These are phyloP conservation scores for Fraxinus paxiana DNA, from an alignment of 305 asterid genomes.

Conservation along the genomic window DNA sequence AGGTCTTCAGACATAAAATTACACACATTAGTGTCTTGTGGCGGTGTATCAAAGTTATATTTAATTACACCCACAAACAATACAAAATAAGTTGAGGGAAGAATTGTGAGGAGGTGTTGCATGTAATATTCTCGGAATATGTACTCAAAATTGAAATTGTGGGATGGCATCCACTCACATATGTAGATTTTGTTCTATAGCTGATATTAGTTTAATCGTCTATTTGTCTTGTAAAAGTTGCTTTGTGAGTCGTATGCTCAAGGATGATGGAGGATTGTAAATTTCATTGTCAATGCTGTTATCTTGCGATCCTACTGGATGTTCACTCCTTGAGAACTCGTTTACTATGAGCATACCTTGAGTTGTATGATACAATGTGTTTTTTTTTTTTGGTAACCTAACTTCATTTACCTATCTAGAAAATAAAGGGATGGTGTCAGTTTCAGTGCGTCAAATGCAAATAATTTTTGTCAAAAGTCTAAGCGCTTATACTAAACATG, in stretches of 20 bases:
- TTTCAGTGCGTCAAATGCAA: background rate
- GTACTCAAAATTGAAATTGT: background rate
- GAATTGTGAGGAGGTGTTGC: background rate
- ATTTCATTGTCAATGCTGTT: background rate
- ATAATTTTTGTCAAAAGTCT: background rate
- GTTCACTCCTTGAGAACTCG: background rate
- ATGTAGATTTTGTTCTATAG: background rate
- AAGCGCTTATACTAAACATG: background rate
- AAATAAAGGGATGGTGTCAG: background rate
- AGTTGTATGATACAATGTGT: background rate
- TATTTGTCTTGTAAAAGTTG: background rate
- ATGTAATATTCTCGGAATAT: background rate
- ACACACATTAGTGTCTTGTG: background rate
- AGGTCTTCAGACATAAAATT: background rate
- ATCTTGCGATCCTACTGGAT: background rate
- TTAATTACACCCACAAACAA: background rate
- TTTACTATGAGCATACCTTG: background rate
- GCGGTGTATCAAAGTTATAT: background rate
- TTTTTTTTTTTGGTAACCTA: background rate
- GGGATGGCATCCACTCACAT: background rate
- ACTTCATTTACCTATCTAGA: background rate
- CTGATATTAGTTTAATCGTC: background rate
- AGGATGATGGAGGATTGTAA: background rate
- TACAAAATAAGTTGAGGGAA: background rate
- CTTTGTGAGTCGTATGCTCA: background rate